Conservation (phyloP, 805 yeast genomes). For the Candida tammaniensis region DNA sequence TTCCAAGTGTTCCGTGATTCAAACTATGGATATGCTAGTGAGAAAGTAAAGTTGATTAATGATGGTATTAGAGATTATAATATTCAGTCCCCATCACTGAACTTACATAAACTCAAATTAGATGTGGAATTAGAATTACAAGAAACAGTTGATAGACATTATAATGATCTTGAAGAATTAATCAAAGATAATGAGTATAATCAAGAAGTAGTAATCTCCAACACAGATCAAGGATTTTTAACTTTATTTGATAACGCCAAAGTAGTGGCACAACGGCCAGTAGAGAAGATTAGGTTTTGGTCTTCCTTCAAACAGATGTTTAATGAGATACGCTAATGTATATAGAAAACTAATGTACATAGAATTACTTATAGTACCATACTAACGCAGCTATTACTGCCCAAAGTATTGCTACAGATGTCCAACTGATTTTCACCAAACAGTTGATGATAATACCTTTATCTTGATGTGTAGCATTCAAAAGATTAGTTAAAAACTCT, state of each 20-base stretch:
- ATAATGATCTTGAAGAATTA: conserved; percentile 6
- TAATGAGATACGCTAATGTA: conserved; percentile 3
- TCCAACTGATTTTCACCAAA: not conserved
- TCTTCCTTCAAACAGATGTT: conserved; percentile 28
- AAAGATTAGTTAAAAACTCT: conserved; percentile 22
- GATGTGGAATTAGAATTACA: conserved; percentile 24
- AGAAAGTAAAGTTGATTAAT: conserved; percentile 22
- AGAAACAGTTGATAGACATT: conserved; percentile 13
- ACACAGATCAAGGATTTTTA: conserved; percentile 14
- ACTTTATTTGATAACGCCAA: conserved; percentile 13
- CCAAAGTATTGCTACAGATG: not conserved
- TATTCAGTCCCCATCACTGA: conserved; percentile 36
- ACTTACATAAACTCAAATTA: conserved; percentile 38
- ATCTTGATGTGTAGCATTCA: conserved; percentile 4
- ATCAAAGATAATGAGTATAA: conserved; percentile 8
- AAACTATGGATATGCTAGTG: conserved; percentile 18
- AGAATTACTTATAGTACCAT: not conserved
- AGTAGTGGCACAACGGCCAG: conserved; percentile 16
- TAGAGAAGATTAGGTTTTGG: conserved; percentile 25
- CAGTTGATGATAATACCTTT: conserved; percentile 13
- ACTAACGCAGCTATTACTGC: not conserved
- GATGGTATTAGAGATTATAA: conserved; percentile 31
- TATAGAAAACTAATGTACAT: not conserved
- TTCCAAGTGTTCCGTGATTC: conserved; percentile 1
- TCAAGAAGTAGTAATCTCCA: conserved; percentile 4